Base-by-base conservation (phyloP, 2,329 filamentous ascomycete genomes). In the Fusarium marasasianum region DNA sequence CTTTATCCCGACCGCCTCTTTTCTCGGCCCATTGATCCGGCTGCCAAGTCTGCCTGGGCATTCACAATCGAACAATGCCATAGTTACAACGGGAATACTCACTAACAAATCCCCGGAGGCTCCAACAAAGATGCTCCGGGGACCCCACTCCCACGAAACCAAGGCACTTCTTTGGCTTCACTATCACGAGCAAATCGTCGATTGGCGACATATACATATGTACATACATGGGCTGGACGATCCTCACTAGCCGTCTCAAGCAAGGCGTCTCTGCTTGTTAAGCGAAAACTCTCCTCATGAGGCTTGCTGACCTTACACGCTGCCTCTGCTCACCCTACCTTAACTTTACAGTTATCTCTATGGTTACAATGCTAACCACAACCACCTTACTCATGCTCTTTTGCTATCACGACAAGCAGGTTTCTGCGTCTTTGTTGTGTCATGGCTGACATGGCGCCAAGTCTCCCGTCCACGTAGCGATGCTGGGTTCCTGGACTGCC, bases 1-100 rank as follows among this genome's bases (percentile, higher is more conserved):
- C 43, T 59, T 38, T 31, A 67, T 61, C 58, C 64, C 60, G 62
- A 69, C 61, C 63, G 68, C 63, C 66, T 67, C 63, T 58, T 75
- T 67, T 58, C 76, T 71, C 76, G 74, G 76, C 72, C 71, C 68
- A 78, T 71, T 54, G 63, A 76, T 45, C 76, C 76, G 72, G 55
- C 48, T 63, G 76, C 76, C 74, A 78, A 78, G 76, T 72, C 73
- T 66, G 76, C 68, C 72, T 67, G 35, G 45, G 67, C 51, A 26
- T 48, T 45, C 63, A 64, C 64, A 54, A 66, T 45, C 43, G 38
- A 64, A 70, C 66, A 60, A 60, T 66, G 40, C 47, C 53, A 57
- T 64, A 48, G 57, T 47, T 64, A 31, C 69, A 77, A 73, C 69
- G 69, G 69, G 58, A 66, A 78, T 76, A 59, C 53, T 57, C 63